Evolutionary conservation across 148 eudicot species (phyloP), one percentile per base, ranked within the genome.

Genomic region (Amaranthus palmeri): DNA sequence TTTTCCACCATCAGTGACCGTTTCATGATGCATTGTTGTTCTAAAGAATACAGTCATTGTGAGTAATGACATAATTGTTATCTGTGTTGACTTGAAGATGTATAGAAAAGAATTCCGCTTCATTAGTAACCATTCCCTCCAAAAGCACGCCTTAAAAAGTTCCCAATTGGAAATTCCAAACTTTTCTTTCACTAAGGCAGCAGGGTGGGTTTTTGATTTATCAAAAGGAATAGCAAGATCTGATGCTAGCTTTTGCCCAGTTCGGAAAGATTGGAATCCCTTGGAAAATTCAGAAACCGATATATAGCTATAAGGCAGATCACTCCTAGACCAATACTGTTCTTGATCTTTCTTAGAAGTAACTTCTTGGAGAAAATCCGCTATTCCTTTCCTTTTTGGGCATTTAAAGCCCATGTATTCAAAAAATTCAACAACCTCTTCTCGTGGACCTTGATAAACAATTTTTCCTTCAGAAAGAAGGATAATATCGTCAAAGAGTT

Each of bases 281-380:
- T 83, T 73, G 11, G 80, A 70, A 65, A 91, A 88, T 52, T 87
- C 86, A 8, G 84, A 10, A 8, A 83, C 85, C 4, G 88, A 77
- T 48, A 91, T 68, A 62, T 79, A 88, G 68, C 49, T 70, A 67
- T 88, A 88, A 15, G 84, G 77, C 70, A 81, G 77, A 52, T 83
- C 58, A 41, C 61, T 81, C 61, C 52, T 84, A 67, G 8, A 78
- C 93, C 93, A 91, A 59, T 87, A 91, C 54, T 91, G 97, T 71
- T 84, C 83, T 82, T 88, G 97, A 65, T 91, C 93, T 66, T 88
- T 91, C 73, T 63, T 81, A 50, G 97, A 91, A 67, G 93, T 88
- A 43, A 91, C 91, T 80, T 91, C 97, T 76, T 88, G 97, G 50
- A 91, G 90, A 78, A 88, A 91, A 68, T 91, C 97, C 5, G 97